Evolutionary conservation across 805 yeast genomes (phyloP), one percentile per base, ranked within the genome.

Genomic region (Saccharomycopsis olivae): DNA sequence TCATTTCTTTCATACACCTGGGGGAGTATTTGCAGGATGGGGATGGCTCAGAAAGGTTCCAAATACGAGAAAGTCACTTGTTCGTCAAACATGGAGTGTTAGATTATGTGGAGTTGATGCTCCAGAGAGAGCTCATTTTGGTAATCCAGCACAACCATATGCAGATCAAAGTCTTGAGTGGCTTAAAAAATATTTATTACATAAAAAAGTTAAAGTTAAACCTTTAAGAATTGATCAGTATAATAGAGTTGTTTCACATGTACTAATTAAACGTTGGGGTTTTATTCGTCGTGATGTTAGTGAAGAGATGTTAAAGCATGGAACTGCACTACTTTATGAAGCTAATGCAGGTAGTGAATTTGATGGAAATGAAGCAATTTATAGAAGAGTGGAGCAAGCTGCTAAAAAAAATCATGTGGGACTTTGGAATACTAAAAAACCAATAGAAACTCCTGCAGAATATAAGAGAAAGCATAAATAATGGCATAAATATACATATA

Each of bases 91-190:
- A 0, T 62, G 92, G 28, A 78, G 80, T 57, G 73, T 92, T 3
- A 66, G 98, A 35, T 61, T 92, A 16, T 82, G 92, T 58, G 98
- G 96, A 0, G 79, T 89, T 13, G 98, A 92, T 66, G 98, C 98
- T 0, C 98, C 98, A 1, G 98, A 92, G 54, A 65, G 94, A 32
- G 73, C 94, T 1, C 96, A 92, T 62, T 92, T 85, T 58, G 98
- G 98, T 1, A 81, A 82, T 45, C 87, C 94, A 0, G 81, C 95
- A 0, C 98, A 92, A 55, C 89, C 92, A 0, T 82, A 60, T 54
- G 75, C 92, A 27, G 84, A 77, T 30, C 96, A 92, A 49, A 92
- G 96, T 0, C 58, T 88, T 41, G 53, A 52, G 4, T 92, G 96
- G 96, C 62, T 92, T 25, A 64, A 79, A 28, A 49, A 59, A 11